These are phyloP conservation scores for Phylloporus sp. DNA, from an alignment of 768 basidiomycete species.

Conservation along the genomic window DNA sequence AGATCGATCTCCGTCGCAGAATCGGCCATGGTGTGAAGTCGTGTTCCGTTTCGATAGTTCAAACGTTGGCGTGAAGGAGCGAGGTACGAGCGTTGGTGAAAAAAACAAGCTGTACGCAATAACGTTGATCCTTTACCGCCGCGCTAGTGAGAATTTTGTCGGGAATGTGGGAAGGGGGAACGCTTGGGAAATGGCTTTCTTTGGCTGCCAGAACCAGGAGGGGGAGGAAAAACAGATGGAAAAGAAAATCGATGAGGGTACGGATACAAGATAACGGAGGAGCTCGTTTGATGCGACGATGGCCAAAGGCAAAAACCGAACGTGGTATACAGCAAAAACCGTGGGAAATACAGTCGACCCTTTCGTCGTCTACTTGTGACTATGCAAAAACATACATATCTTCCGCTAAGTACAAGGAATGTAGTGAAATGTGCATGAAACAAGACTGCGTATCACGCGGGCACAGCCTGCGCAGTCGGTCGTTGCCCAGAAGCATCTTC, in stretches of 20 bases:
- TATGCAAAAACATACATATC: background rate
- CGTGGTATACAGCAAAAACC: constrained; percentile 24
- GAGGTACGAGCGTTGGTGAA: constrained; percentile 17
- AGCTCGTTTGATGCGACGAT: constrained; percentile 28
- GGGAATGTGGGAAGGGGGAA: constrained; percentile 3
- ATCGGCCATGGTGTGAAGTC: constrained; percentile 57
- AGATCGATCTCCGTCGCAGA: constrained; percentile 92
- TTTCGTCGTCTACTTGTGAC: background rate
- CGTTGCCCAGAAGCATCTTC: constrained; percentile 3
- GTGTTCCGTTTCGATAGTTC: constrained; percentile 12
- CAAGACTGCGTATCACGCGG: background rate
- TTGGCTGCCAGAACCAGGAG: constrained; percentile 22
- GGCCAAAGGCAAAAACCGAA: constrained; percentile 31
- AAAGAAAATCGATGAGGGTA: constrained; percentile 31
- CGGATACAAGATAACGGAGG: constrained; percentile 33
- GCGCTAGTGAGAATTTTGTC: constrained; percentile 19
- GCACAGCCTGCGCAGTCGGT: background rate
- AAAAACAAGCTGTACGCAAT: constrained; percentile 24
- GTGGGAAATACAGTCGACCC: constrained; percentile 23
- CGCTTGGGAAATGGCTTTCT: constrained; percentile 13
- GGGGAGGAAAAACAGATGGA: constrained; percentile 4
- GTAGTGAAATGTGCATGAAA: background rate
- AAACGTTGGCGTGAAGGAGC: constrained; percentile 15
- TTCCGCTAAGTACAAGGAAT: background rate
- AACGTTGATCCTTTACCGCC: constrained; percentile 19